A percentile compares a stretch with the other conserved stretches of the same genome.
Evolutionary conservation across 352 stramenopile genomes (phyloP).

Genomic region (Salisapilia sapeloensis): DNA sequence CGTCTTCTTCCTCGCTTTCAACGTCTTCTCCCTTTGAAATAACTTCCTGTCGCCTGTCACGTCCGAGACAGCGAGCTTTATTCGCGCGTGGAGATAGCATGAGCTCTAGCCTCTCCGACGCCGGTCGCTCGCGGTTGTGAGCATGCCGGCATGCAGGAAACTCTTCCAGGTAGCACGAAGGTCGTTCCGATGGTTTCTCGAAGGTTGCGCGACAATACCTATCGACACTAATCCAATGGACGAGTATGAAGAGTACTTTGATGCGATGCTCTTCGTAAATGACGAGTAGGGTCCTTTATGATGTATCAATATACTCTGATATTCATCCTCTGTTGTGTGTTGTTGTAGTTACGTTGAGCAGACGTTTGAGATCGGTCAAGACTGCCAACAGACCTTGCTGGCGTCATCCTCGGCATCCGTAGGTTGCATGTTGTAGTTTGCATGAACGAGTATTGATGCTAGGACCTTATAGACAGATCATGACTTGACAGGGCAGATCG

Average conservation of each 20-base stretch:
- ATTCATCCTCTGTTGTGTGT: neutral
- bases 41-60: too few relatives aligned
- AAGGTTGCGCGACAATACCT: too few relatives aligned
- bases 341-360: slow-evolving; percentile 17
- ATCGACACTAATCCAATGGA: too few relatives aligned
- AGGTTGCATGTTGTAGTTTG: slow-evolving; percentile 3
- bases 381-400: slow-evolving; percentile 20
- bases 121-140: too few relatives aligned
- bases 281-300: slow-evolving; percentile 12
- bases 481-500: slow-evolving; percentile 58
- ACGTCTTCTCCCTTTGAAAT: slow-evolving; percentile 4
- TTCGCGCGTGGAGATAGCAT: too few relatives aligned
- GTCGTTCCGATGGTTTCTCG: too few relatives aligned
- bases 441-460: slow-evolving; percentile 1
- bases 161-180: too few relatives aligned
- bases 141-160: too few relatives aligned
- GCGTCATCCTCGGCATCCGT: slow-evolving; percentile 29
- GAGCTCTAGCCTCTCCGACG: too few relatives aligned
- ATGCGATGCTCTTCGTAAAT: slow-evolving; percentile 36
- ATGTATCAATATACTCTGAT: neutral
- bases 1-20: slow-evolving; percentile 15
- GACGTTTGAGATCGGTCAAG: slow-evolving; percentile 35
- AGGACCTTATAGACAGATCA: slow-evolving; percentile 23
- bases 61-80: too few relatives aligned
- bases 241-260: slow-evolving; percentile 33